A percentile compares a stretch with the other conserved stretches of the same genome.
Conservation (phyloP, 1,284 basidiomycete genomes). For the Cystobasidium slooffiae region DNA sequence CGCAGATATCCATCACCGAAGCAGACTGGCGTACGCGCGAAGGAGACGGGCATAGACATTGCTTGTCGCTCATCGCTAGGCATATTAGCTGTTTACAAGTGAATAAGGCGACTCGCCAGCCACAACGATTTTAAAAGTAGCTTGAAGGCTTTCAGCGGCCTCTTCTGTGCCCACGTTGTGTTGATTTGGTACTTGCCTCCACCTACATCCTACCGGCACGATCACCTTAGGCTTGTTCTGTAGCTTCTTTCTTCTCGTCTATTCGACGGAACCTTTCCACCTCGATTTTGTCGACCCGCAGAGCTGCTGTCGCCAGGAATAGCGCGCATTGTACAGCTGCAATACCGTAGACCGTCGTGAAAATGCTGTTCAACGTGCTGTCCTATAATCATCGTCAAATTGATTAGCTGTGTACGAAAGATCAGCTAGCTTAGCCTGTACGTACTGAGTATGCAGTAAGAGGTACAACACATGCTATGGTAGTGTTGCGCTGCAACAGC, state of each 20-base stretch:
- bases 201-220: background rate
- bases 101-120: no score
- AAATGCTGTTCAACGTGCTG: conserved; percentile 72
- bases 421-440: background rate
- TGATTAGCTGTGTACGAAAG: background rate
- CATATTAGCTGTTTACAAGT: no score
- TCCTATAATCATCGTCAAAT: conserved; percentile 57
- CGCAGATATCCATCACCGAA: no score
- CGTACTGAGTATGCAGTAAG: conserved; percentile 6
- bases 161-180: no score
- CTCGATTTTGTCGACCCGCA: conserved; percentile 79
- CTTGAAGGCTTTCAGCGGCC: no score
- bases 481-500: no score
- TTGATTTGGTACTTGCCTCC: background rate
- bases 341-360: conserved; percentile 76
- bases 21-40: no score
- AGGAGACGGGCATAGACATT: no score
- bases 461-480: conserved; percentile 18
- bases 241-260: conserved; percentile 78
- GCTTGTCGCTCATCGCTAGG: no score
- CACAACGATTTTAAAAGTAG: no score
- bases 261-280: conserved; percentile 80
- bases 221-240: conserved; percentile 71
- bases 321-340: conserved; percentile 75
- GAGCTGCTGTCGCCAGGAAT: conserved; percentile 75